Base-by-base conservation (phyloP, 441 rosid genomes). In the Erodium moschatum region DNA sequence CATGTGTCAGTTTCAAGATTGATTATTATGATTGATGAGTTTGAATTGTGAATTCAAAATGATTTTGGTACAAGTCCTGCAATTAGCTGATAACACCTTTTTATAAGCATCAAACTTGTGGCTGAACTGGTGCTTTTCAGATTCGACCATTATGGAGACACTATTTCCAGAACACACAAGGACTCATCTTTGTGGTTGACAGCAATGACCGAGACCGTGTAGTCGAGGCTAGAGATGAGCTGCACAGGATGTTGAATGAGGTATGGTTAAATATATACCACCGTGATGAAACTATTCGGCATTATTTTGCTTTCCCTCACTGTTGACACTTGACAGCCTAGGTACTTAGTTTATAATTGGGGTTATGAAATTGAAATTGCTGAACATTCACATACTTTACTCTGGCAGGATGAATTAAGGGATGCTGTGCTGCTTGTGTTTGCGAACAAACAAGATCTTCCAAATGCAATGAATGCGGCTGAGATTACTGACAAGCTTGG, bases 371-470 rank as follows among this genome's bases (percentile, higher is more conserved):
- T 10, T 15, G 15, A 48, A 48, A 3, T 13, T 48, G 42, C 11
- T 16, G 13, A 2, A 8, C 21, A 48, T 21, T 0, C 3, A 1
- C 44, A 18, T 2, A 9, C 27, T 19, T 8, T n/a, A 13, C 4
- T 11, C 12, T 31, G n/a, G 46, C 78, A 85, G 90, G 80, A 77
- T 0, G 90, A 85, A 71, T 75, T 87, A 12, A 77, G 85, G 0
- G 78, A 76, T 6, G 86, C 88, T 15, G 69, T 72, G 9, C 65
- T 85, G 44, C 88, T 85, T 9, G 85, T 85, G 24, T 83, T 87
- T 66, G 90, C 90, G 0, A 87, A 85, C 71, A 87, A 87, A 80
- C 87, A 85, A 75, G 92, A 87, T 71, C 83, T 87, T 69, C 84
- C 89, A 12, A 84, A 78, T 73, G 87, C 88, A 3, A 76, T 85